These are phyloP conservation scores for Acacia melanoxylon DNA, from an alignment of 306 rosid genomes.

Conservation along the genomic window DNA sequence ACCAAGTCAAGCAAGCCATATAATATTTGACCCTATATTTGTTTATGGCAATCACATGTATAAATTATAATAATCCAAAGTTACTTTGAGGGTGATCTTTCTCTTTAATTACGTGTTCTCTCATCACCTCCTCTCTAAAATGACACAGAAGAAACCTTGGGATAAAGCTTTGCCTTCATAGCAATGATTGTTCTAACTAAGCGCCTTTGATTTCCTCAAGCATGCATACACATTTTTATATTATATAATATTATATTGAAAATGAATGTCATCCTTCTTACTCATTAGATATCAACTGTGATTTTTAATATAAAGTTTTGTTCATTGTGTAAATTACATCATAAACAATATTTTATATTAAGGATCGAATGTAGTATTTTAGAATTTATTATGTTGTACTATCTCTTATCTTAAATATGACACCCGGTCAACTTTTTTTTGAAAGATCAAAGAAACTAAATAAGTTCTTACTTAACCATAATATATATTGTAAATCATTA, in stretches of 20 bases:
- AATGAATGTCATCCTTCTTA: too few species aligned
- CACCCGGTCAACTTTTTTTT: fast-evolving
- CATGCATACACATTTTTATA: background rate
- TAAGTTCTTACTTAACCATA: too few species aligned
- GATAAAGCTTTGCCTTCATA: background rate
- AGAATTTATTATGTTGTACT: too few species aligned
- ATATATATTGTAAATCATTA: too few species aligned
- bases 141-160: background rate
- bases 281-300: too few species aligned
- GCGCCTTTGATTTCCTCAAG: background rate
- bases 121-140: background rate
- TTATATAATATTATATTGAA: too few species aligned
- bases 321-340: too few species aligned
- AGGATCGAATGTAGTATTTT: too few species aligned
- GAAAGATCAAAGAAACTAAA: too few species aligned
- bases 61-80: background rate
- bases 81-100: background rate
- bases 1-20: background rate
- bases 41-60: background rate
- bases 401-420: too few species aligned
- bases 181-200: background rate
- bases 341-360: too few species aligned
- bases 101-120: background rate
- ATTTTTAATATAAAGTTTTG: too few species aligned
- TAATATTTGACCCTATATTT: background rate